Evolutionary conservation across 805 yeast genomes (phyloP).

Genomic region (Metschnikowia gruessii): DNA sequence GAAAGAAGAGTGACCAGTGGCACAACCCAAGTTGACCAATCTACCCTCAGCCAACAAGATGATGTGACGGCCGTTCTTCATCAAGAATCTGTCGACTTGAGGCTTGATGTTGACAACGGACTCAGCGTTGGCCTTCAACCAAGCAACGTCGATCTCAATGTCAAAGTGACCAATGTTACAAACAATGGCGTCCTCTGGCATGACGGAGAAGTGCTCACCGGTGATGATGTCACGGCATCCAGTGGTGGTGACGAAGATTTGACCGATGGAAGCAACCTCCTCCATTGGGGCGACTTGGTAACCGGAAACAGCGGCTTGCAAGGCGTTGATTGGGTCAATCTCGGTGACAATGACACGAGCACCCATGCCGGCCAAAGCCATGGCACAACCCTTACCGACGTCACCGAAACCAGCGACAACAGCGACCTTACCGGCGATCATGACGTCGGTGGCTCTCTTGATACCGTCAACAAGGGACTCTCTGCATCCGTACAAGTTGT

Average conservation of each 20-base stretch:
- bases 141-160: constrained; percentile 98
- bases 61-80: constrained; percentile 86
- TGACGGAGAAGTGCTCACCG: constrained; percentile 76
- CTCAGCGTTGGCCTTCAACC: constrained; percentile 93
- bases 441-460: constrained; percentile 99
- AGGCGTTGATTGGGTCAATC: constrained; percentile 97
- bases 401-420: constrained; percentile 99
- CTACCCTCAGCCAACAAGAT: constrained; percentile 98
- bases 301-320: constrained; percentile 99
- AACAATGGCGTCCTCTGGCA: constrained; percentile 99
- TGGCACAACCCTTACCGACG: constrained; percentile 99
- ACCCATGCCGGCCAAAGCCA: constrained; percentile 98
- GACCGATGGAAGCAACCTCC: constrained; percentile 89
- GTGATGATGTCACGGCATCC: constrained; percentile 99
- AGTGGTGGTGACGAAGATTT: constrained; percentile 98
- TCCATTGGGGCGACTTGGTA: constrained; percentile 95
- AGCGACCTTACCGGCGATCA: constrained; percentile 99
- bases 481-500: constrained; percentile 99
- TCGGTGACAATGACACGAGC: constrained; percentile 97
- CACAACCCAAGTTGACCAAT: constrained; percentile 98
- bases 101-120: constrained; percentile 97
- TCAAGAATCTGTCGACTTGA: constrained; percentile 95
- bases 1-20: constrained; percentile 98
- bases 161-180: constrained; percentile 99
- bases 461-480: constrained; percentile 98